Base-by-base conservation (phyloP, 176 grass and related monocot genomes). In the Oryza glaberrima region DNA sequence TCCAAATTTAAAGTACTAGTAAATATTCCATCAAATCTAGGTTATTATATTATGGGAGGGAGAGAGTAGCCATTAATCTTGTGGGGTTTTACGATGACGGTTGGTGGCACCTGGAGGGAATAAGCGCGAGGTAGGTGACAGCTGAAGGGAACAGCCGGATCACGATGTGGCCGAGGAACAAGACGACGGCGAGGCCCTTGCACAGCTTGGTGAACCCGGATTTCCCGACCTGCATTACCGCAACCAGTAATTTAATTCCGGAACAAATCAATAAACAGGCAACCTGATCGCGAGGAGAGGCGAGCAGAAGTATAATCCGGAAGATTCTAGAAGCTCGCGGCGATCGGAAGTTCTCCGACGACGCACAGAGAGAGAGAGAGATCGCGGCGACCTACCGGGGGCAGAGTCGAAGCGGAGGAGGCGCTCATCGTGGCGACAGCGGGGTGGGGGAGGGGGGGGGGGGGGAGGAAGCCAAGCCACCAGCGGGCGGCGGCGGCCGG, bases 121-220 rank as follows among this genome's bases (percentile, higher is more conserved):
- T 94, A 81, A 97, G 90, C 23, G 88, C 85, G 40, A 97, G 81
- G 51, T 94, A 97, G 61, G 60, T 47, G 67, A 88, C 49, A 60
- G 86, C 74, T 19, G 88, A 91, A 84, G 95, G 95, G 82, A 94
- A 90, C 14, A 94, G 40, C 82, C 90, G 90, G 68, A 93, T 65
- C 7, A 88, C 82, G 81, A 84, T 64, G 88, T 88, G 92, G 72
- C 72, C 92, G 60, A 85, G 80, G 88, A 97, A 72, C 52, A 97
- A 63, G 75, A 93, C 56, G 45, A 91, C 82, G 12, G 86, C 86
- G 49, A 97, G 92, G 61, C 95, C 95, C 78, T 97, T 97, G 86
- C 95, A 97, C 61, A 97, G 85, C 67, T 65, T 89, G 73, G 92
- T 94, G 84, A 86, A 97, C 77, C 88, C 95, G 88, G 89, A 90